Base-by-base conservation (phyloP, 495 filamentous ascomycete genomes). In the Cercophora samala region DNA sequence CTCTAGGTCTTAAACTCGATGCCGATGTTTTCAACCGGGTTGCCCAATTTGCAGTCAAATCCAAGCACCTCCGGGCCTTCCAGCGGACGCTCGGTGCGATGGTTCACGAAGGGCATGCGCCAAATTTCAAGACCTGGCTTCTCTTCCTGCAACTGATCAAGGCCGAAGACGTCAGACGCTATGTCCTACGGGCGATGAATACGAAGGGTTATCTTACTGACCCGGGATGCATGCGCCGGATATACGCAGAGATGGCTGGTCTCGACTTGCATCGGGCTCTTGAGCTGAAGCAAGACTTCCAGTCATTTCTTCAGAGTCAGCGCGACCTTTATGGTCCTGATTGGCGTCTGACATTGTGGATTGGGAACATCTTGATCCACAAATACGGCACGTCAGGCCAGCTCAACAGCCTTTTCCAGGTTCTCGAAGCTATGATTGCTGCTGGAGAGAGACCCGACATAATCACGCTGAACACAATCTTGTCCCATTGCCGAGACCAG, bases 131-230 rank as follows among this genome's bases (percentile, higher is more conserved):
- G 24, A 78, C 78, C 5, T 84, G 82, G 82, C 62, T 72, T 1
- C 68, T 78, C 5, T 80, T 83, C 64, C 55, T 83, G 21, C 66
- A 72, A 24, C 68, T 82, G 62, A 69, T 82, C 62, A 58, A 80
- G 60, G 73, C 72, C 46, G 78, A 78, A 66, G 68, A 72, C 6
- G 69, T 75, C n/a, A 77, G 73, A 64, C 70, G 72, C 5, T 75
- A 76, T 66, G 70, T 81, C 22, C 52, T 79, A 1, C 69, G 63
- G 5, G 70, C 63, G 52, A 77, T 84, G 74, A 64, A 66, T 54
- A 23, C 37, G 22, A 74, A 75, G 46, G 69, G 72, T 4, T 69
- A 79, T 1, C 58, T 75, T n/a, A 61, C 60, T 9, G 68, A 71
- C 25, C 71, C 70, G 0, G 32, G 61, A 13, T 66, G 73, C 15